Conservation (phyloP, 257 asterid species). For the Galeopsis tetrahit region DNA sequence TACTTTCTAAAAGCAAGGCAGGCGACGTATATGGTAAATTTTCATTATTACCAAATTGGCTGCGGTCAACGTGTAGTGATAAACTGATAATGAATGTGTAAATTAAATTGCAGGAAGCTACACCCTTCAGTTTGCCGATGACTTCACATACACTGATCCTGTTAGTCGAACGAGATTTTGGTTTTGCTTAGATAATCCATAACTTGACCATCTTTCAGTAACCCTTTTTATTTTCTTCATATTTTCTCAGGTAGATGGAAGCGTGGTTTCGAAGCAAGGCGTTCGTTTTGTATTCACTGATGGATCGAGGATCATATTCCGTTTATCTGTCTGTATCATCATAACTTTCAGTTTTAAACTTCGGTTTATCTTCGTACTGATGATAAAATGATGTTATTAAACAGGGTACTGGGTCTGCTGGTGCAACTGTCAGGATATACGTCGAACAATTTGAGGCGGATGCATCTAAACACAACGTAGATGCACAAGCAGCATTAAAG, state of each 20-base stretch:
- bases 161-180: constrained; percentile 50
- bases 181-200: constrained; percentile 16
- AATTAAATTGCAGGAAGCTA: constrained; percentile 63
- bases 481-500: constrained; percentile 84
- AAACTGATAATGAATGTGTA: constrained; percentile 31
- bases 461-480: constrained; percentile 73
- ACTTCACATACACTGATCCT: constrained; percentile 91
- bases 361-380: not conserved
- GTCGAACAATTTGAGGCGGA: constrained; percentile 88
- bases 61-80: not conserved
- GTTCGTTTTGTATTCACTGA: constrained; percentile 86
- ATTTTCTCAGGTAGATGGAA: constrained; percentile 83
- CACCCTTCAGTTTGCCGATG: constrained; percentile 87
- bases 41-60: not conserved
- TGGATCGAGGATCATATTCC: constrained; percentile 90
- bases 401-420: constrained; percentile 99
- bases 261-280: constrained; percentile 89
- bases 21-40: constrained; percentile 77
- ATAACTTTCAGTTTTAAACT: not conserved
- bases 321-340: constrained; percentile 70
- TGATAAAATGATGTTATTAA: constrained; percentile 26
- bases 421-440: constrained; percentile 88
- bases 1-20: constrained; percentile 68
- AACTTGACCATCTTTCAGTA: not conserved
- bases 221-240: constrained; percentile 10